phyloP scores from a whole-genome alignment of 495 filamentous ascomycete species.

The Hamigera avellanea region DNA sequence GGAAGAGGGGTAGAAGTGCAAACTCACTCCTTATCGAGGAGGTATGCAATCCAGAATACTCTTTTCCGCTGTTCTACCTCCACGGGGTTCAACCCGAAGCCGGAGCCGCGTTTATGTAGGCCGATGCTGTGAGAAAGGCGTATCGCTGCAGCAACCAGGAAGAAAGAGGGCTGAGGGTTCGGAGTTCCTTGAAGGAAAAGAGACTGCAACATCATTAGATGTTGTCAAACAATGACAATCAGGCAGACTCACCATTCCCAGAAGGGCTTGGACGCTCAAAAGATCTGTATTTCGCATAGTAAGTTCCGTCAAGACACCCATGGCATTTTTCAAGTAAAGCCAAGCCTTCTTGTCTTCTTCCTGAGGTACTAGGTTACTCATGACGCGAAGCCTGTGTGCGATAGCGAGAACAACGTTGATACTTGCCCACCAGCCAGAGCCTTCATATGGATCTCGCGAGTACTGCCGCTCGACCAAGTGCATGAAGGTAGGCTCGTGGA shows the following conservation, averaged over 20 bases:
- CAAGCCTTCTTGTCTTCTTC: conserved; percentile 92
- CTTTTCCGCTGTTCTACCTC: conserved; percentile 93
- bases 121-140: conserved; percentile 89
- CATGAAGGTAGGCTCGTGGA: conserved; percentile 97
- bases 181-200: conserved; percentile 94
- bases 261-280: conserved; percentile 87
- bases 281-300: conserved; percentile 95
- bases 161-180: conserved; percentile 90
- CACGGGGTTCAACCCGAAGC: conserved; percentile 78
- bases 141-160: conserved; percentile 88
- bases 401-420: conserved; percentile 91
- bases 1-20: background rate
- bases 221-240: no score
- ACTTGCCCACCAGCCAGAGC: conserved; percentile 96
- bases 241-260: conserved; percentile 62
- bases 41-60: conserved; percentile 97
- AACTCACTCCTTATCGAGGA: conserved; percentile 78
- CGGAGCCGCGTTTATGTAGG: conserved; percentile 82
- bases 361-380: conserved; percentile 80
- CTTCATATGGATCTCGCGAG: conserved; percentile 83
- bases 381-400: conserved; percentile 82
- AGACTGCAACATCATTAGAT: conserved; percentile 35
- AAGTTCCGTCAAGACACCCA: conserved; percentile 82
- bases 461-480: conserved; percentile 90
- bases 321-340: conserved; percentile 92